Evolutionary conservation across 768 basidiomycete species (phyloP).

Genomic region (Rhodotorula kratochvilovae): DNA sequence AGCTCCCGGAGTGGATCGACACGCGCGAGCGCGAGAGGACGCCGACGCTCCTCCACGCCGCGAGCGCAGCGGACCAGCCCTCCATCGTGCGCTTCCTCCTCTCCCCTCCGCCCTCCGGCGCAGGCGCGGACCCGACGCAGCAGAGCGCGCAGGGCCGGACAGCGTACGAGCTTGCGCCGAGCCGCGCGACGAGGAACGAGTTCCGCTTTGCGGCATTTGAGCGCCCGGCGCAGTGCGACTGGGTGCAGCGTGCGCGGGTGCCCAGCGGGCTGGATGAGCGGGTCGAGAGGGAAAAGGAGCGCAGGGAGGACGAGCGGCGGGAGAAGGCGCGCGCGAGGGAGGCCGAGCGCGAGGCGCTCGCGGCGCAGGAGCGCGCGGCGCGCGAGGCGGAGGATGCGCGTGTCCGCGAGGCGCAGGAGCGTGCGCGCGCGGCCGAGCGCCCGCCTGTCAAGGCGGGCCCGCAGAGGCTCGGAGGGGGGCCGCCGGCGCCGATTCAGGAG

Average conservation of each 20-base stretch:
- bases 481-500: constrained; percentile 46
- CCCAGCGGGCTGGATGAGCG: constrained; percentile 77
- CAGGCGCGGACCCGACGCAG: constrained; percentile 49
- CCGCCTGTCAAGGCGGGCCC: constrained; percentile 68
- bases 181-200: constrained; percentile 68
- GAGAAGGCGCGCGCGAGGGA: constrained; percentile 81
- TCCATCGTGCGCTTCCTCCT: constrained; percentile 71
- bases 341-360: constrained; percentile 59
- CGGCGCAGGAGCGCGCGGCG: constrained; percentile 52
- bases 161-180: constrained; percentile 81
- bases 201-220: constrained; percentile 78
- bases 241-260: constrained; percentile 68
- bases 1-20: constrained; percentile 64
- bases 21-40: constrained; percentile 47
- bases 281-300: constrained; percentile 78
- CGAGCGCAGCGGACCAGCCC: constrained; percentile 68
- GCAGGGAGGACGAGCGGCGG: constrained; percentile 74
- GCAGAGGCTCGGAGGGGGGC: constrained; percentile 73
- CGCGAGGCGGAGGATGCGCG: constrained; percentile 52
- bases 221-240: constrained; percentile 86
- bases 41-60: constrained; percentile 66
- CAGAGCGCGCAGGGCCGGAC: constrained; percentile 52
- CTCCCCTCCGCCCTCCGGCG: constrained; percentile 71
- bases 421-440: constrained; percentile 41
- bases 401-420: constrained; percentile 42